phyloP scores from a whole-genome alignment of 2,329 filamentous ascomycete species.

The Xylaria sp. region DNA sequence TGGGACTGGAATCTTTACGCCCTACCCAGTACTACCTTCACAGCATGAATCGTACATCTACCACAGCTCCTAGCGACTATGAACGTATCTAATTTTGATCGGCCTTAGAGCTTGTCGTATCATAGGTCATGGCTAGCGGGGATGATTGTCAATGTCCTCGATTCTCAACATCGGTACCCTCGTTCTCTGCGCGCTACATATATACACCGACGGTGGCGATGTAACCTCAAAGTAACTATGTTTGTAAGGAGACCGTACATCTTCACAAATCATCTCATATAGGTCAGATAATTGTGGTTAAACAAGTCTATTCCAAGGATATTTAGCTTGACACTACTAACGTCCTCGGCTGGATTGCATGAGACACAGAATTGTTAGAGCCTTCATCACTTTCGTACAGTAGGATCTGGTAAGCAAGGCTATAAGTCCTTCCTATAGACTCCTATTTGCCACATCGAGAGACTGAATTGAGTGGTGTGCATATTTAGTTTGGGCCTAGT shows the following conservation, averaged over 20 bases:
- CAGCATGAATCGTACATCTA: not conserved
- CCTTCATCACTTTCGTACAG: not conserved
- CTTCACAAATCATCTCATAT: not conserved
- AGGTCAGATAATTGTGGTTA: not conserved
- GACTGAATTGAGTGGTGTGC: not conserved
- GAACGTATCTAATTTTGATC: not conserved
- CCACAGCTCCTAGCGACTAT: not conserved
- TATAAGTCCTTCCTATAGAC: not conserved
- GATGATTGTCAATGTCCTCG: not conserved
- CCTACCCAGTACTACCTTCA: not conserved
- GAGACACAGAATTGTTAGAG: not conserved
- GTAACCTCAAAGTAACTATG: not conserved
- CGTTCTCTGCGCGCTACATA: too few species aligned
- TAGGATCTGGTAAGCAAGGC: not conserved
- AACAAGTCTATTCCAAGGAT: not conserved
- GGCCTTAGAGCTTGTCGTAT: not conserved
- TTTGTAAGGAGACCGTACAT: not conserved
- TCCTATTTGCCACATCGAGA: not conserved
- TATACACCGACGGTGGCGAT: not conserved
- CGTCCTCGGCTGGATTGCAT: not conserved
- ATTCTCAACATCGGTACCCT: not conserved
- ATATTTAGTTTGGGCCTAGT: not conserved
- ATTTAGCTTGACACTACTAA: not conserved
- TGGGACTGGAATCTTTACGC: not conserved
- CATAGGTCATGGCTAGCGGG: not conserved